Percentiles rank a stretch among this genome's conserved stretches.
Conservation (phyloP, 805 yeast genomes). For the Kurtzmaniella cleridarum region DNA sequence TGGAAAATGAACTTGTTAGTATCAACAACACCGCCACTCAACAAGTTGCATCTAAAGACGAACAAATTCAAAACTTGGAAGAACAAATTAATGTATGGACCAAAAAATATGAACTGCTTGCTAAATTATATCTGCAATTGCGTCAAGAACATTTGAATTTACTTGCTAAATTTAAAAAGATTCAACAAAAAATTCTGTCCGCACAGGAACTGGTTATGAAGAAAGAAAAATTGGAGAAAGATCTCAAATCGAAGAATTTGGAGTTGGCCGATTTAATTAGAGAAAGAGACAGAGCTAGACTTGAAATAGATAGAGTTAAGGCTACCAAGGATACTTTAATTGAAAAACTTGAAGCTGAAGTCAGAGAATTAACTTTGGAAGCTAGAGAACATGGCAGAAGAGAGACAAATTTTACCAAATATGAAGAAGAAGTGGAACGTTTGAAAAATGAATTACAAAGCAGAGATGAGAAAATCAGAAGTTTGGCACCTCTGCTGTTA, state of each 20-base stretch:
- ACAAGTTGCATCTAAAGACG: conserved; percentile 73
- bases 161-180: conserved; percentile 69
- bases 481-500: conserved; percentile 19
- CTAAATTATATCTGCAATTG: conserved; percentile 82
- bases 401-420: conserved; percentile 61
- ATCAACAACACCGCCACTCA: conserved; percentile 61
- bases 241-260: conserved; percentile 76
- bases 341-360: conserved; percentile 58
- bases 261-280: conserved; percentile 85
- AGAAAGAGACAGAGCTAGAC: conserved; percentile 82
- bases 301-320: conserved; percentile 68
- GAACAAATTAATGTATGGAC: conserved; percentile 79
- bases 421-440: conserved; percentile 55
- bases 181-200: conserved; percentile 78
- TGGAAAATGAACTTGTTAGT: conserved; percentile 66
- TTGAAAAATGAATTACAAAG: conserved; percentile 44
- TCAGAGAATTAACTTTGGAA: conserved; percentile 55
- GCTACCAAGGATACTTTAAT: conserved; percentile 62
- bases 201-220: conserved; percentile 88
- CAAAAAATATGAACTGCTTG: conserved; percentile 81
- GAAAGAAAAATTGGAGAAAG: conserved; percentile 77
- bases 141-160: conserved; percentile 87
- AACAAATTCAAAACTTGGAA: conserved; percentile 58
- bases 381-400: conserved; percentile 55
- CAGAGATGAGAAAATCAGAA: conserved; percentile 17